Evolutionary conservation across 2,329 filamentous ascomycete genomes (phyloP).

Genomic region (Aspergillus uvarum): DNA sequence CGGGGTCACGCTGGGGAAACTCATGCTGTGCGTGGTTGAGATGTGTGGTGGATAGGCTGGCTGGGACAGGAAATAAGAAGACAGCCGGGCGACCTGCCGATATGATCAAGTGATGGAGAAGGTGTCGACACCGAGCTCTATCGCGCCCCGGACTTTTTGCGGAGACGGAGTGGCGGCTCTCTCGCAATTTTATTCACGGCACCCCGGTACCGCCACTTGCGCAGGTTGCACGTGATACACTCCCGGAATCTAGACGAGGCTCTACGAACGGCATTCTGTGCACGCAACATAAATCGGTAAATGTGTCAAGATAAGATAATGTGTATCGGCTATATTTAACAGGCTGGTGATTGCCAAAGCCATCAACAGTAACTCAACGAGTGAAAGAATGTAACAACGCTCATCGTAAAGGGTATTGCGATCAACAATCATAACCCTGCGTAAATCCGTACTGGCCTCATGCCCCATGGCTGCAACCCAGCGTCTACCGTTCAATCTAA

Average conservation of each 20-base stretch:
- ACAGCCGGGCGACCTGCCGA: neutral
- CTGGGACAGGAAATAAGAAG: neutral
- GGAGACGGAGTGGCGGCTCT: conserved; percentile 26
- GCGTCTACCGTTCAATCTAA: conserved; percentile 12
- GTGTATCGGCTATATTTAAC: neutral
- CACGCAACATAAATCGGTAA: neutral
- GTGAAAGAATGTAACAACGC: conserved; percentile 23
- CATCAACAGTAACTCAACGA: neutral
- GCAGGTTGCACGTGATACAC: conserved; percentile 26
- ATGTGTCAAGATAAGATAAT: neutral
- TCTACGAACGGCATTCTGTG: too few relatives aligned
- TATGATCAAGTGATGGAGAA: neutral
- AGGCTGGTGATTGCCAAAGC: neutral
- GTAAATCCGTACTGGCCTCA: conserved; percentile 29
- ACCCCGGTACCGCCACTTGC: conserved; percentile 9
- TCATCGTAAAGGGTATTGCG: conserved; percentile 29
- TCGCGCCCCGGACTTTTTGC: conserved; percentile 22
- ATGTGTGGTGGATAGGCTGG: neutral
- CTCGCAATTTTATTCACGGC: conserved; percentile 37
- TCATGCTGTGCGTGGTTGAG: conserved; percentile 29
- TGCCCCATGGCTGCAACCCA: conserved; percentile 12
- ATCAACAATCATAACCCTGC: conserved; percentile 35
- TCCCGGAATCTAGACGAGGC: neutral
- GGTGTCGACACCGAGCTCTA: neutral
- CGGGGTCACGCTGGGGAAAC: conserved; percentile 35